Conservation (phyloP, 805 yeast species). For the Ogataea degrootiae region DNA sequence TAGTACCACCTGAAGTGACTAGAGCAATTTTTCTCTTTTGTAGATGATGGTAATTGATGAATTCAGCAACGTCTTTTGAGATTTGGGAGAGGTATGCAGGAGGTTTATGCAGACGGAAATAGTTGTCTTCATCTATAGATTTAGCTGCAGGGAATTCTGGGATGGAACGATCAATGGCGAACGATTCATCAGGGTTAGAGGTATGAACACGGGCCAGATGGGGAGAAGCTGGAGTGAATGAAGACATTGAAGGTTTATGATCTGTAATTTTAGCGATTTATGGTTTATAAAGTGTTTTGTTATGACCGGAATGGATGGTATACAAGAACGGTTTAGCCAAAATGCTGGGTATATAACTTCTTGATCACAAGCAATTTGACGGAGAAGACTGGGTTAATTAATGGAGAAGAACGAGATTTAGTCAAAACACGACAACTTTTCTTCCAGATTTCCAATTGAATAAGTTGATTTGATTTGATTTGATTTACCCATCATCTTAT, state of each 20-base stretch:
- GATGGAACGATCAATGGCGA: conserved; percentile 76
- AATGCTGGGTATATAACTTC: too few species aligned
- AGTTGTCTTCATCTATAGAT: conserved; percentile 65
- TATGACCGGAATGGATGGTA: background rate
- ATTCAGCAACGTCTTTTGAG: conserved; percentile 50
- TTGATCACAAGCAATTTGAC: too few species aligned
- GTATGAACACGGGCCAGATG: conserved; percentile 42
- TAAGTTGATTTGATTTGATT: too few species aligned
- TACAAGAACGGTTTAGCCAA: too few species aligned
- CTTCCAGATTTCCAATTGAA: too few species aligned
- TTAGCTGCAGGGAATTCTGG: conserved; percentile 79
- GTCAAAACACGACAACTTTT: too few species aligned
- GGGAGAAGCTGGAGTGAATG: conserved; percentile 12
- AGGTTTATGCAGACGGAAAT: conserved; percentile 66
- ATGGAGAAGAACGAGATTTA: too few species aligned
- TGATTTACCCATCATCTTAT: too few species aligned
- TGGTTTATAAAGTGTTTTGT: too few species aligned
- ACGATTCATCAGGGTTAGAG: conserved; percentile 58
- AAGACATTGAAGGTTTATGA: background rate
- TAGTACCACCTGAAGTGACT: conserved; percentile 96
- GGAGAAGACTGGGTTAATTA: too few species aligned
- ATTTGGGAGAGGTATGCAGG: conserved; percentile 71
- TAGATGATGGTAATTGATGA: conserved; percentile 52
- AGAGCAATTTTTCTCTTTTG: conserved; percentile 54
- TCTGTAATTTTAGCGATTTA: too few species aligned